Percentiles rank a stretch among this genome's conserved stretches.
These are phyloP conservation scores for Emergomyces pasteurianus DNA, from an alignment of 2,329 filamentous ascomycete species.

Conservation along the genomic window DNA sequence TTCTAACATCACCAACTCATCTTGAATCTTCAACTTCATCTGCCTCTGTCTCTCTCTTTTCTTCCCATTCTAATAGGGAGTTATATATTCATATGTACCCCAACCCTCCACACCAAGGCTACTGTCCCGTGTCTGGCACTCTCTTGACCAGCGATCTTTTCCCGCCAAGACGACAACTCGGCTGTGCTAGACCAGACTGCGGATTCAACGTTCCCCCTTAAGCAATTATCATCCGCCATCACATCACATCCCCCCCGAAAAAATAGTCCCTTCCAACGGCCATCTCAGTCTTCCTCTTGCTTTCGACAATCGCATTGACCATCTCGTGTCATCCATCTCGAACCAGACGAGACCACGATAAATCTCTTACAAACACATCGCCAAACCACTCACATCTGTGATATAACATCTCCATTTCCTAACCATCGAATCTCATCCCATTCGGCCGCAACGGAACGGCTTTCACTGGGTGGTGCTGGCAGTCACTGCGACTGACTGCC, in stretches of 20 bases:
- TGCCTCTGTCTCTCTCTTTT: too few species aligned
- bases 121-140: constrained; percentile 6
- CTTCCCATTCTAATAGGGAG: too few species aligned
- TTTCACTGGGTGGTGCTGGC: constrained; percentile 5
- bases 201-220: constrained; percentile 6
- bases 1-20: too few species aligned
- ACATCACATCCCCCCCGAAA: not conserved
- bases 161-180: constrained; percentile 9
- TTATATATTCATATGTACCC: too few species aligned
- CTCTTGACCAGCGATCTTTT: constrained; percentile 32
- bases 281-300: not conserved
- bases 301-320: not conserved
- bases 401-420: not conserved
- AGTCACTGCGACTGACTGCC: constrained; percentile 8
- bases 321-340: not conserved
- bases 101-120: too few species aligned
- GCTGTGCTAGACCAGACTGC: constrained; percentile 17
- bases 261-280: not conserved
- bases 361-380: not conserved
- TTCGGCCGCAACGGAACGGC: not conserved
- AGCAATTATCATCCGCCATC: too few species aligned
- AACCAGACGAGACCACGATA: not conserved
- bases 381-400: not conserved
- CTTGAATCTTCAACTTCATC: too few species aligned
- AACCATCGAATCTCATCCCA: not conserved